Evolutionary conservation across 768 basidiomycete species (phyloP).

Genomic region (Mrakia gelida): DNA sequence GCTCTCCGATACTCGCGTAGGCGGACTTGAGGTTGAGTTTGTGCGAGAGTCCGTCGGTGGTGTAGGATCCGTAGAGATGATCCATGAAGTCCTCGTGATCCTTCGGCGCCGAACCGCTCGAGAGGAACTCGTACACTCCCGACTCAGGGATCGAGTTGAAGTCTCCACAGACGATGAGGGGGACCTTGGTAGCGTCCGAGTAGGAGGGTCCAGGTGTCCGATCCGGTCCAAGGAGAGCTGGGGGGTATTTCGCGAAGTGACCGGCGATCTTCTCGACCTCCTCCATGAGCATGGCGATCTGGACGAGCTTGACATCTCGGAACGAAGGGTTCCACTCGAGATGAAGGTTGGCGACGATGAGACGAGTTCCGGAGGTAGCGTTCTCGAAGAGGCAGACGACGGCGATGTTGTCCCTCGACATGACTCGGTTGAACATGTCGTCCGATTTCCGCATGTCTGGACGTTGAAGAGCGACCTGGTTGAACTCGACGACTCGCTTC

Average conservation of each 20-base stretch:
- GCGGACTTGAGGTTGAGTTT: slow-evolving; percentile 76
- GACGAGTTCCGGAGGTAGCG: slow-evolving; percentile 74
- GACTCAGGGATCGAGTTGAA: slow-evolving; percentile 84
- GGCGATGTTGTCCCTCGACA: slow-evolving; percentile 90
- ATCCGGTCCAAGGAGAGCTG: slow-evolving; percentile 39
- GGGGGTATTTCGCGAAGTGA: slow-evolving; percentile 78
- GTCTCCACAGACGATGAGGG: slow-evolving; percentile 87
- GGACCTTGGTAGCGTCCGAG: slow-evolving; percentile 80
- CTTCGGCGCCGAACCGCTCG: slow-evolving; percentile 58
- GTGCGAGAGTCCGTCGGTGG: slow-evolving; percentile 80
- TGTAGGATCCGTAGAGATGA: slow-evolving; percentile 86
- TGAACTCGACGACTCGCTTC: slow-evolving; percentile 89
- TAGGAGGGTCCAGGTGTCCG: slow-evolving; percentile 54
- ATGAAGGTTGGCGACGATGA: slow-evolving; percentile 86
- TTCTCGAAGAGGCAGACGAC: slow-evolving; percentile 82
- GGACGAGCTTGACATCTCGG: slow-evolving; percentile 95
- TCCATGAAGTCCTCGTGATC: slow-evolving; percentile 89
- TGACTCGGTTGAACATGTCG: slow-evolving; percentile 98
- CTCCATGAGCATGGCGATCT: slow-evolving; percentile 84
- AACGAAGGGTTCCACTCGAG: slow-evolving; percentile 88
- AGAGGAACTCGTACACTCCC: slow-evolving; percentile 87
- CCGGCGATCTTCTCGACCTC: slow-evolving; percentile 85
- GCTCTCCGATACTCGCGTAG: slow-evolving; percentile 60
- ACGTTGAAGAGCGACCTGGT: slow-evolving; percentile 83
- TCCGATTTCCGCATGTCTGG: slow-evolving; percentile 65